Base-by-base conservation (phyloP, 345 rosid genomes). In the Eucalyptus marginata region DNA sequence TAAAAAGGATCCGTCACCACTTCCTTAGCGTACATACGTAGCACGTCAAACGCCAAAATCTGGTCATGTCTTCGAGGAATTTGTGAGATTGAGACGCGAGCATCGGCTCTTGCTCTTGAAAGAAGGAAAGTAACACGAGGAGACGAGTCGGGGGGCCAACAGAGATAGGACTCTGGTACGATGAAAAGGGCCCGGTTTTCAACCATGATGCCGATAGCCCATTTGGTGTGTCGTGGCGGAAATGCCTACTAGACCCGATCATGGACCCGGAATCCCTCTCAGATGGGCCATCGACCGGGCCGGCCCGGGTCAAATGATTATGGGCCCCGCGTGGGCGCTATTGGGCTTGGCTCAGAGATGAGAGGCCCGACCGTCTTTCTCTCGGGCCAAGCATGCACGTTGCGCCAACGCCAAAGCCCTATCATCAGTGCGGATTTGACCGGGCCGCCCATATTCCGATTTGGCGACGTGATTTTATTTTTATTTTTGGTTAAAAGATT, bases 271-370 rank as follows among this genome's bases (percentile, higher is more conserved):
- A 27, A 62, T 27, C 33, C 4, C 68, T 13, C 68, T 27, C 7
- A 13, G 4, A 10, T 12, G 68, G 68, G 31, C 33, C 0, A 1
- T 17, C 3, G 1, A 33, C 11, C 3, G 13, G 7, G 25, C 2
- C 7, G 18, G 13, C 81, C 12, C 22, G 24, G 25, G 6, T 33
- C 81, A 8, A 10, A 33, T 31, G 33, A 17, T 3, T 66, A 1
- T 10, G 40, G 44, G 44, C 44, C 81, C 81, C 7, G 4, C 13
- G 4, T 4, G 25, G 44, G 13, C 12, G 2, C 0, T 71, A 20
- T 10, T 71, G 44, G 25, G 25, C 81, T 71, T 33, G 43, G 1
- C 81, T 5, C 81, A 71, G 3, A 17, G 44, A 71, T 17, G 13
- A 71, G 25, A 71, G 25, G 81, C 25, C 44, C 43, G 13, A 71